Base-by-base conservation (phyloP, 1,284 basidiomycete species). In the Irpex lacteus region DNA sequence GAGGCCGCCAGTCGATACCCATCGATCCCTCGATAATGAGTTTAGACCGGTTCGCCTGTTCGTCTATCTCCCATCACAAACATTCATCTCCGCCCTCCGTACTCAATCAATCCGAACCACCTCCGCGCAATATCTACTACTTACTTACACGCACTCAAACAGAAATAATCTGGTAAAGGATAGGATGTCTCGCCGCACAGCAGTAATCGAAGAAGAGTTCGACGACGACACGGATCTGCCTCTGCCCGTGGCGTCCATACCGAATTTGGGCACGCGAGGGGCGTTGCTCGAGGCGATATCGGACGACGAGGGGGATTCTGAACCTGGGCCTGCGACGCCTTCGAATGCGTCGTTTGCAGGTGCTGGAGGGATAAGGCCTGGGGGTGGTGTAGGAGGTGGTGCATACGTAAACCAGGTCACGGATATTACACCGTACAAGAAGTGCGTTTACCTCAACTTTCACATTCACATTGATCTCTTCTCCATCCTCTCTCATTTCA, bases 221-320 rank as follows among this genome's bases (percentile, higher is more conserved):
- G 92, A 95, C 84, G 94, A 96, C 79, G 93, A 95, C 71, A 92
- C 92, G 15, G 94, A 96, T 74, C 83, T 95, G 53, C 89, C 88
- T 2, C 80, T 90, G 52, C 91, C 88, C 1, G 79, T 78, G 34
- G 82, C 82, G n/a, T 79, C 85, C 0, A 78, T 95, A 1, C 87
- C 88, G 8, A 85, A 88, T 70, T 84, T 85, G 13, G 90, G 90
- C 60, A 67, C 82, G 0, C 83, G 80, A 56, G 93, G 94, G 2
- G 87, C 93, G 2, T 82, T 96, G 40, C 78, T 96, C 63, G 84
- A 94, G 73, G 88, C 94, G 78, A 85, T 95, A 67, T 69, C 72
- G 6, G 76, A 74, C 65, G 70, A 72, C 49, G 76, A 74, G 0
- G 78, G 77, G 47, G 78, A 84, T 67, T 80, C 82, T 63, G 81